Evolutionary conservation across 2,329 filamentous ascomycete species (phyloP), one percentile per base, ranked within the genome.

Genomic region (Pseudocercospora vitis): DNA sequence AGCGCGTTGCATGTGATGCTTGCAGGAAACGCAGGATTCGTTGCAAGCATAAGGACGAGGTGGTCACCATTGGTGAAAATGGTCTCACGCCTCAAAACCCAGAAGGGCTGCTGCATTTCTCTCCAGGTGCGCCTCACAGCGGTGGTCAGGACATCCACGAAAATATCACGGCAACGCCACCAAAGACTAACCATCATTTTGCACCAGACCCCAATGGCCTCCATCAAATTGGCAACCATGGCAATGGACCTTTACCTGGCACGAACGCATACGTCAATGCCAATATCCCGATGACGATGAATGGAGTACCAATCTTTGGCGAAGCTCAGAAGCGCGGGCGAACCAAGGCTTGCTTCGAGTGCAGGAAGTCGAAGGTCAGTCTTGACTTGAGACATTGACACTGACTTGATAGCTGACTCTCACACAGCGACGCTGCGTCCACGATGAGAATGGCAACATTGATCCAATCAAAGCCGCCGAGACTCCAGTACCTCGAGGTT

Each of bases 261-360:
- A 68, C 67, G 21, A 67, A 66, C 42, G 66, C 67, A 21, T 68
- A 69, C 35, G 50, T 68, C 50, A 63, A 59, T 47, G 63, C 65
- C 14, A 66, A 67, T 64, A 71, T 56, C 63, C 71, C 56, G 69
- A 79, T 55, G 75, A 74, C 40, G 78, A 82, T 70, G 81, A 82
- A 66, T 77, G 81, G 55, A 71, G 81, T 67, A 78, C 77, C 65
- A 80, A 84, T 71, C 79, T 83, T 56, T 82, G 82, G 65, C 26
- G 66, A 68, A 46, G 48, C 56, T 23, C 58, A 61, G 21, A 72
- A 70, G 55, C 68, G 68, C 11, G 68, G 69, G 23, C 59, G 83
- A 62, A 84, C 78, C 63, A 85, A 85, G 68, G 83, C 83, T 37
- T 86, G 83, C 66, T 77, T 82, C 54, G 82, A 85, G 62, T 86